Conservation (phyloP, 108 stramenopile genomes). For the Bacterosira constricta region DNA sequence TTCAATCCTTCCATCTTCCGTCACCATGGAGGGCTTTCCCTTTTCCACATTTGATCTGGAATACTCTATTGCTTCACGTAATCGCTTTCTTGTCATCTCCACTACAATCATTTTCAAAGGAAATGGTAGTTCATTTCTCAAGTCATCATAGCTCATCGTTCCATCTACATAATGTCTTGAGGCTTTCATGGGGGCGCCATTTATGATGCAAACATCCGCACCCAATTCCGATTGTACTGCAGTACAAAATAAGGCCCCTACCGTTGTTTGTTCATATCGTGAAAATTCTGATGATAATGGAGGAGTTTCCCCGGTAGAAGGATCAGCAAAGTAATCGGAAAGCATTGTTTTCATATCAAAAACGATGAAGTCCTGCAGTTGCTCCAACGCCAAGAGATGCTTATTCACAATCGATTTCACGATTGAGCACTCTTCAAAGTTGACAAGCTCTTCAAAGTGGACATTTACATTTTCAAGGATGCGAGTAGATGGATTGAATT, state of each 20-base stretch:
- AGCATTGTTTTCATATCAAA: conserved; percentile 46
- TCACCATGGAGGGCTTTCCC: conserved; percentile 25
- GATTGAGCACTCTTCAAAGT: conserved; percentile 42
- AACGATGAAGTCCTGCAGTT: conserved; percentile 63
- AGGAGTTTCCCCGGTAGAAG: conserved; percentile 18
- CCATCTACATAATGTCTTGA: conserved; percentile 45
- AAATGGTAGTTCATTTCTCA: conserved; percentile 82
- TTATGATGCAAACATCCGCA: conserved; percentile 68
- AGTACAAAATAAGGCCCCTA: conserved; percentile 67
- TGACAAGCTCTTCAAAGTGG: conserved; percentile 47
- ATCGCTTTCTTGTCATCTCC: conserved; percentile 58
- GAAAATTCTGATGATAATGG: conserved; percentile 61
- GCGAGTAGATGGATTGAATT: conserved; percentile 41
- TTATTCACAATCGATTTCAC: conserved; percentile 58
- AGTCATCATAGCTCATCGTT: conserved; percentile 66
- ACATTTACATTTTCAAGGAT: conserved; percentile 25
- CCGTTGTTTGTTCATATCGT: conserved; percentile 70
- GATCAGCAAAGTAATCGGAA: conserved; percentile 27
- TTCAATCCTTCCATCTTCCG: conserved; percentile 44
- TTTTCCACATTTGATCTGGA: conserved; percentile 65
- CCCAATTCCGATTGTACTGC: conserved; percentile 70
- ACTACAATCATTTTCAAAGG: conserved; percentile 83
- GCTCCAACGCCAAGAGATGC: conserved; percentile 53
- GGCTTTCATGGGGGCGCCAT: conserved; percentile 80
- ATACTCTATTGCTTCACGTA: conserved; percentile 66